Evolutionary conservation across 768 basidiomycete species (phyloP).

Genomic region (Podaxis sp.): DNA sequence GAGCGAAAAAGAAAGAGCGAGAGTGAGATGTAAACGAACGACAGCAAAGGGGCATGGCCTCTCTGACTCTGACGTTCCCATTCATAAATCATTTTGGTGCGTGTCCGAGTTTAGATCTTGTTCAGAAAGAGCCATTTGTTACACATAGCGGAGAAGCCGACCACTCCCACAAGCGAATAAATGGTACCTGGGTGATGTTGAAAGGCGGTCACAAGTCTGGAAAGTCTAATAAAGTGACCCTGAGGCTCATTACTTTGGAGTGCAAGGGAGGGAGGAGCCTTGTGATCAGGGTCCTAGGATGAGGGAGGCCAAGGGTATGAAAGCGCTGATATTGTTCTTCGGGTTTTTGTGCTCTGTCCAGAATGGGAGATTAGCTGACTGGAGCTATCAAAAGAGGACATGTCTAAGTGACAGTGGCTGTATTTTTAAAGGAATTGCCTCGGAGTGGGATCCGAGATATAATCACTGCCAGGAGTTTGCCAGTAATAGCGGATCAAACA

Average conservation of each 20-base stretch:
- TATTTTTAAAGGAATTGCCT: not conserved
- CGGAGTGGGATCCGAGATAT: not conserved
- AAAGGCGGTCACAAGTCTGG: slow-evolving; percentile 15
- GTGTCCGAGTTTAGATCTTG: slow-evolving; percentile 13
- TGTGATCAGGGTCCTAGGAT: slow-evolving; percentile 5
- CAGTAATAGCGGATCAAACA: slow-evolving; percentile 10
- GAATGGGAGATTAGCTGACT: slow-evolving; percentile 1
- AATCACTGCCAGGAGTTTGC: not conserved
- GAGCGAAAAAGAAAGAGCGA: slow-evolving; percentile 6
- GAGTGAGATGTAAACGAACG: slow-evolving; percentile 14
- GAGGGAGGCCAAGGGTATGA: not conserved
- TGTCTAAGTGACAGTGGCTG: not conserved
- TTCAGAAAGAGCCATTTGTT: slow-evolving; percentile 7
- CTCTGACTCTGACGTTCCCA: slow-evolving; percentile 14
- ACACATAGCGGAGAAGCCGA: slow-evolving; percentile 14
- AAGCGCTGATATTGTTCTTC: not conserved
- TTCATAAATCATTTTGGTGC: slow-evolving; percentile 17
- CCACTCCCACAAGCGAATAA: slow-evolving; percentile 13
- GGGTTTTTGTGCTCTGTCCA: not conserved
- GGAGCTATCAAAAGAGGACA: not conserved
- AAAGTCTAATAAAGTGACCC: slow-evolving; percentile 15
- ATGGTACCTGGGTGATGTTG: slow-evolving; percentile 13
- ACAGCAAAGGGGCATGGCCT: slow-evolving; percentile 15
- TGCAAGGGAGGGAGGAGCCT: slow-evolving; percentile 4
- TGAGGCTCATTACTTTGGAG: slow-evolving; percentile 13